Percentiles rank a stretch among this genome's conserved stretches.
Conservation (phyloP, 176 grass and related monocot genomes). For the Raddia guianensis region DNA sequence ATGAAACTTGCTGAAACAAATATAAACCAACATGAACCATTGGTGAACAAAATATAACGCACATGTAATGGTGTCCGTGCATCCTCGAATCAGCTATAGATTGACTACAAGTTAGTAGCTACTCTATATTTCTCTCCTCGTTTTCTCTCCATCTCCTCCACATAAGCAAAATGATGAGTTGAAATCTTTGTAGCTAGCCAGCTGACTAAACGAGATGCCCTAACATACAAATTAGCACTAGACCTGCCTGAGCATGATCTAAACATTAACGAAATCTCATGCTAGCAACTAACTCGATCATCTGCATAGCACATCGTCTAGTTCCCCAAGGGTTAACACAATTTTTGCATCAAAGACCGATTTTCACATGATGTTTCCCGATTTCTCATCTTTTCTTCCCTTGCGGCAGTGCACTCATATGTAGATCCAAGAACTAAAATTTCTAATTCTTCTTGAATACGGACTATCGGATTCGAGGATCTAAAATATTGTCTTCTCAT, state of each 20-base stretch:
- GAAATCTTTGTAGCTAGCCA: too few relatives aligned
- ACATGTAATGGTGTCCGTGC: too few relatives aligned
- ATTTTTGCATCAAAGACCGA: not conserved
- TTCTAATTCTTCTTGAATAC: not conserved
- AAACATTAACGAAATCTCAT: not conserved
- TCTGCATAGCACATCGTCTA: not conserved
- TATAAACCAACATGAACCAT: too few relatives aligned
- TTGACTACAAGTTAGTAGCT: too few relatives aligned
- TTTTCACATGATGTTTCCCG: not conserved
- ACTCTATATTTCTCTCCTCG: too few relatives aligned
- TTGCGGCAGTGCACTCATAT: too few relatives aligned
- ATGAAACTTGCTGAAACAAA: too few relatives aligned
- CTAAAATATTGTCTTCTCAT: constrained; percentile 15
- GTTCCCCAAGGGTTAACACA: not conserved
- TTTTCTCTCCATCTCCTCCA: too few relatives aligned
- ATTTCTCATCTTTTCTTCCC: not conserved
- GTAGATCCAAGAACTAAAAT: constrained; percentile 7
- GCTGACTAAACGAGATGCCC: too few relatives aligned
- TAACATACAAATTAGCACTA: not conserved
- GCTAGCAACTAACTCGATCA: not conserved
- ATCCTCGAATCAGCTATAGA: too few relatives aligned
- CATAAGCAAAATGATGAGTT: too few relatives aligned
- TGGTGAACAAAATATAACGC: too few relatives aligned
- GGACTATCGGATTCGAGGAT: constrained; percentile 5
- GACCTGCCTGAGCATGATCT: not conserved